phyloP scores from a whole-genome alignment of 2,329 filamentous ascomycete genomes.

The Parastagonospora nodorum region DNA sequence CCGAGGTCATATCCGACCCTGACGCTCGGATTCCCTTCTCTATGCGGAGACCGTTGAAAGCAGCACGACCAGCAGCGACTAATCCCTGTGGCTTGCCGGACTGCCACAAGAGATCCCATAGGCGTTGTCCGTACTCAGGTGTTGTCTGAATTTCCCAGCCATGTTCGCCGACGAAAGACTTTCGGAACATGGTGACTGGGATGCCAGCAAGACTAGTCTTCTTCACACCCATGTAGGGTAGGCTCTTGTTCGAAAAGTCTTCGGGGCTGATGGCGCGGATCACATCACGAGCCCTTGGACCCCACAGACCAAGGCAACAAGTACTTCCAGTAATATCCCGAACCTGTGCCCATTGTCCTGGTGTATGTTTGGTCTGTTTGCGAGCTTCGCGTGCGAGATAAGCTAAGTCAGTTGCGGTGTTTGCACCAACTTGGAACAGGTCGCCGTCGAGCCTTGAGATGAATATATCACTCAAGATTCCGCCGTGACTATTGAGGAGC shows the following conservation, averaged over 20 bases:
- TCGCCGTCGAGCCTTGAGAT: constrained; percentile 58
- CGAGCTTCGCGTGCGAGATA: constrained; percentile 62
- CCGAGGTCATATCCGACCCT: constrained; percentile 64
- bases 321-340: constrained; percentile 65
- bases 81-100: constrained; percentile 62
- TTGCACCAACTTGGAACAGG: constrained; percentile 62
- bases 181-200: constrained; percentile 60
- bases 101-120: constrained; percentile 64
- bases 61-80: constrained; percentile 62
- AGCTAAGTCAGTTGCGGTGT: constrained; percentile 59
- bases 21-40: constrained; percentile 65
- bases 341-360: constrained; percentile 56
- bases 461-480: constrained; percentile 63
- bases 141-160: constrained; percentile 68
- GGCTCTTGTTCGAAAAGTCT: constrained; percentile 52
- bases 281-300: constrained; percentile 60
- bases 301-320: constrained; percentile 67
- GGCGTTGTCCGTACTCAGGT: constrained; percentile 61
- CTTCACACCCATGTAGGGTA: constrained; percentile 60
- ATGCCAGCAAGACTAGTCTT: constrained; percentile 58
- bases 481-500: constrained; percentile 59
- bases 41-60: constrained; percentile 63
- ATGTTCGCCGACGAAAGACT: constrained; percentile 65
- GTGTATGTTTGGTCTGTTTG: constrained; percentile 49
- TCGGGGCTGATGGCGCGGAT: constrained; percentile 53